Evolutionary conservation across 2,329 filamentous ascomycete genomes (phyloP), one percentile per base, ranked within the genome.

Genomic region (Lasiodiplodia citricola): DNA sequence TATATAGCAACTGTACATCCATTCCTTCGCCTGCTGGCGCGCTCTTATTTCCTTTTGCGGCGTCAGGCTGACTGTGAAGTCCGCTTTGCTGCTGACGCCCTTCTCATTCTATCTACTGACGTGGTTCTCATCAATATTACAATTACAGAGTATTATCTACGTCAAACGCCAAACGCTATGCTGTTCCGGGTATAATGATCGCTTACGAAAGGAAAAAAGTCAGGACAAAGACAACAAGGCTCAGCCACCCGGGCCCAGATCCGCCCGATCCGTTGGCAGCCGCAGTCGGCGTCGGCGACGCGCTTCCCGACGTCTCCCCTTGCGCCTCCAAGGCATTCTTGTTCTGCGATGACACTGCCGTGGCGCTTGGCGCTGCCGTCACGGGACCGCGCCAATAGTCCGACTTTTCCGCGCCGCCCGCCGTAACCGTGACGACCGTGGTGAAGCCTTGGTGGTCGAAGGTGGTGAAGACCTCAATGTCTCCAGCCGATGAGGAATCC

Each of bases 381-480:
- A 83, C 80, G 38, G 84, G 84, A 4, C 84, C 84, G 68, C 80
- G 77, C 35, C 80, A 75, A 72, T 86, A 80, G 74, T 83, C 86
- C 56, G 78, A 81, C 68, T 80, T 82, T 7, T 78, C 71, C 10
- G 78, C 72, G 25, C 80, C 72, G 25, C 80, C 81, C 14, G 77
- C 75, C 21, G 77, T 71, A 23, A 81, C 74, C 6, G 81, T 83
- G 68, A 80, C 78, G 1, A 84, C 80, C 1, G 83, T 86, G 35
- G 80, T 79, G 74, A 87, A 87, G 41, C 85, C 84, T 71, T 81
- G 80, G 38, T 84, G 75, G 73, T 87, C 79, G 73, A 80, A 86
- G 16, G 79, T 76, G 7, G 83, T 86, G 57, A 82, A 75, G 23
- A 80, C 76, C 41, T 72, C 69, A 75, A 60, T 80, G 72, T 78